phyloP scores from a whole-genome alignment of 768 basidiomycete species.

The Tylopilus sp. region DNA sequence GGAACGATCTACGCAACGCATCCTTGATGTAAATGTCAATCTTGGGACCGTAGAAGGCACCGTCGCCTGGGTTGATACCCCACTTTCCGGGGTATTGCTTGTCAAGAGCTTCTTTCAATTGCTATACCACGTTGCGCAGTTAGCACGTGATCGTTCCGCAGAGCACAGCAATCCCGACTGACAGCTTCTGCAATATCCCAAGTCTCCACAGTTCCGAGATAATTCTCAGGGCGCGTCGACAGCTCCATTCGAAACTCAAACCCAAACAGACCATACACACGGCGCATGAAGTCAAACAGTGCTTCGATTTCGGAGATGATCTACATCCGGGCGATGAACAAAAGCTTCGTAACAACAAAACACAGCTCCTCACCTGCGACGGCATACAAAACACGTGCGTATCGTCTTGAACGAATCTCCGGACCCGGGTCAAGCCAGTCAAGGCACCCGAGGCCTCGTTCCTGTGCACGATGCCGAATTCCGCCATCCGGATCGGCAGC shows the following conservation, averaged over 20 bases:
- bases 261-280: conserved; percentile 91
- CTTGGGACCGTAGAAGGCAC: conserved; percentile 99
- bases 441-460: conserved; percentile 96
- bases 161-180: conserved; percentile 16
- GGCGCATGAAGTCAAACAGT: conserved; percentile 93
- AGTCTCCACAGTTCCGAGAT: conserved; percentile 81
- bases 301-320: conserved; percentile 83
- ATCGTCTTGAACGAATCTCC: conserved; percentile 96
- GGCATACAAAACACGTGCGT: conserved; percentile 99
- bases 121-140: conserved; percentile 42
- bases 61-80: conserved; percentile 93
- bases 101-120: conserved; percentile 81
- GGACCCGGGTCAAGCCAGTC: conserved; percentile 88
- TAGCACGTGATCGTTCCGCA: neutral
- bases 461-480: conserved; percentile 95
- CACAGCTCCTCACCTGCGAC: conserved; percentile 56
- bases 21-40: conserved; percentile 97
- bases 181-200: conserved; percentile 90
- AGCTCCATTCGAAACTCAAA: conserved; percentile 93
- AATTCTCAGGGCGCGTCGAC: conserved; percentile 95
- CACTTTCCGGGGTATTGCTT: conserved; percentile 85
- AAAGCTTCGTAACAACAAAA: neutral
- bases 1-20: conserved; percentile 89
- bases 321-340: conserved; percentile 34
- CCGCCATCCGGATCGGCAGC: conserved; percentile 95